Evolutionary conservation across 495 filamentous ascomycete genomes (phyloP), one percentile per base, ranked within the genome.

Genomic region (Xylaria venustula): DNA sequence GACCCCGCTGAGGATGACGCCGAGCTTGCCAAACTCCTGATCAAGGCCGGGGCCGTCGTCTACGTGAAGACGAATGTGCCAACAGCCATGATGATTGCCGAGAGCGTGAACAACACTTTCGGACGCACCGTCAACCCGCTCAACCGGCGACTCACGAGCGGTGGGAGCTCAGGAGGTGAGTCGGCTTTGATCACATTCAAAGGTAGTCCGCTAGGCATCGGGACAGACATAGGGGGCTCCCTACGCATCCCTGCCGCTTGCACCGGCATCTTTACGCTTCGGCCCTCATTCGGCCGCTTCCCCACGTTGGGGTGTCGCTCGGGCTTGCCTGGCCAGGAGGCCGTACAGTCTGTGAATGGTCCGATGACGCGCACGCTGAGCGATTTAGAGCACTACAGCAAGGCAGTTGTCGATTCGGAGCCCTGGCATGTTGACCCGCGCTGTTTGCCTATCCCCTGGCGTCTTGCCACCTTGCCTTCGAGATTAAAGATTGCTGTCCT

Each of bases 51-150:
- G 17, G 92, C 92, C 14, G 82, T 96, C 6, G 90, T 91, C n/a
- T 95, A 93, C 73, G 89, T 90, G 15, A 96, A 96, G 79, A 96
- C 92, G 1, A 91, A 91, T 53, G 73, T 94, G 17, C 92, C 92
- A 0, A 87, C 90, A 45, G 92, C 91, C 0, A 83, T 96, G 37
- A 80, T 96, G 63, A 90, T 88, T 26, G 93, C 93, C 65, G 92
- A 95, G 70, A 88, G 82, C 11, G 85, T 87, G 28, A 96, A 92
- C 75, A 89, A 91, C 66, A 84, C 92, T 30, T 89, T 85, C 83
- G 92, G 92, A 19, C 80, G 83, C 14, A 88, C 86, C 57, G 82
- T 78, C 22, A 94, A 93, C 73, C 92, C 92, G 2, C 88, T 90
- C 66, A 89, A 88, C 59, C 72, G 79, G 2, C 79, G 81, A 2